Evolutionary conservation across 208 protist species (phyloP), one percentile per base, ranked within the genome.

Genomic region (Trypanosoma rangeli): DNA sequence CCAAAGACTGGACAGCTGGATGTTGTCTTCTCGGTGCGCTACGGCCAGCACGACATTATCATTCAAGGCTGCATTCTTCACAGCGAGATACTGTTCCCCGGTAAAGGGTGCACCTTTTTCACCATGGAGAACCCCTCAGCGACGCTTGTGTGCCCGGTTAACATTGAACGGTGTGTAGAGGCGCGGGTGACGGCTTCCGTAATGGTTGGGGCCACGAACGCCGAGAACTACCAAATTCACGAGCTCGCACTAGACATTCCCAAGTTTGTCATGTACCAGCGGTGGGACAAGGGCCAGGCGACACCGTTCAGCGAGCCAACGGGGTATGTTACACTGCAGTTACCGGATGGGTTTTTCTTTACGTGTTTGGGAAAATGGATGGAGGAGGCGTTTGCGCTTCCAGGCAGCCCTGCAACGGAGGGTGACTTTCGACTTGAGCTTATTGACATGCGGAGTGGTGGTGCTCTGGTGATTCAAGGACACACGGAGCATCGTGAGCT

Each of bases 191-290:
- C 3, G 20, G 90, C 95, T n/a, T 82, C 90, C 28, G 86, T 95
- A 8, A 71, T 94, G 15, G 92, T 98, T 13, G 94, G 96, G 0
- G 67, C 69, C 20, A 59, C 60, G 1, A 81, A 79, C 56, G 76
- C 80, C 8, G 80, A 79, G 5, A 87, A 63, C 50, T 96, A 76
- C 55, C 94, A 97, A 33, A 70, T 98, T 8, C 87, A 97, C 71
- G 92, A 98, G 56, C 49, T 97, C 22, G 44, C 49, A 12, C 46
- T 96, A 50, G 53, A 49, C 8, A 71, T 98, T 33, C 95, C 96
- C 2, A 83, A 76, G 63, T 98, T 97, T 78, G 66, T 86, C 42
- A 95, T 97, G 84, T 97, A 87, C 78, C 57, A 49, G 50, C 33
- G n/a, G 28, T 61, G 28, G 60, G 62, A 67, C 66, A 33, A 54